A percentile compares a stretch with the other conserved stretches of the same genome.
Evolutionary conservation across 2,329 filamentous ascomycete species (phyloP).

Genomic region (Hansfordia pulvinata): DNA sequence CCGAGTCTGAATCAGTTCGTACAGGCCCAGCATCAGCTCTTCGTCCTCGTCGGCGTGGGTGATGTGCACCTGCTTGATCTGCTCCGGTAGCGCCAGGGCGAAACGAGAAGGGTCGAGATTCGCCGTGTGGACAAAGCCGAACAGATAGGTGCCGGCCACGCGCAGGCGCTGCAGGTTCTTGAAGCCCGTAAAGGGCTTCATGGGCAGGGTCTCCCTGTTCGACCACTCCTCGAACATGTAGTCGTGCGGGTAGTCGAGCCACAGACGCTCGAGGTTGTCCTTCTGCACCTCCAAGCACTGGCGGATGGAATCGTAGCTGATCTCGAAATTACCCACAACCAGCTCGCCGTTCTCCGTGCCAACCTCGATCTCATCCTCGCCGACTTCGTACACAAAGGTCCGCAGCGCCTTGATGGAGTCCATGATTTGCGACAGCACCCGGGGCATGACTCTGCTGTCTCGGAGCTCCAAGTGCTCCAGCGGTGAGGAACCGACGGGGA

Average conservation of each 20-base stretch:
- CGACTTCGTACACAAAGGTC: constrained; percentile 4
- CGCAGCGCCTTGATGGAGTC: constrained; percentile 2
- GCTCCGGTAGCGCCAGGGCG: constrained; percentile 2
- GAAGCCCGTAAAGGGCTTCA: constrained; percentile 2
- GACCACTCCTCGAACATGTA: constrained; percentile 3
- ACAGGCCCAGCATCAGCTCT: constrained; percentile 2
- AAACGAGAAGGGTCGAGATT: constrained; percentile 3
- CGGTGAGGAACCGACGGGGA: too few relatives aligned
- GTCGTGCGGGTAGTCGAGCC: constrained; percentile 5
- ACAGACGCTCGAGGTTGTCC: constrained; percentile 4
- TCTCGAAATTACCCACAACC: constrained; percentile 3
- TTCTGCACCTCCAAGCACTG: constrained; percentile 2
- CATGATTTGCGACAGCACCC: constrained; percentile 1
- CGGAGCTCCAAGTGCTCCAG: constrained; percentile 4
- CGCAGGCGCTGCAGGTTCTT: constrained; percentile 4
- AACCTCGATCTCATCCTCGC: constrained; percentile 4
- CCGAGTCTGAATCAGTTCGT: constrained; percentile 1
- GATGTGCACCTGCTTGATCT: constrained; percentile 2
- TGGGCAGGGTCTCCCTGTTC: constrained; percentile 2
- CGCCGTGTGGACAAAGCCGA: constrained; percentile 3
- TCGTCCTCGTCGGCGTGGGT: constrained; percentile 5
- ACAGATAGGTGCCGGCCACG: constrained; percentile 4
- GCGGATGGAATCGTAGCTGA: constrained; percentile 4
- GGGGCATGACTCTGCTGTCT: constrained; percentile 4
- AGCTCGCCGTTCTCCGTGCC: too few relatives aligned